A percentile compares a stretch with the other conserved stretches of the same genome.
These are phyloP conservation scores for Didymella keratinophila DNA, from an alignment of 2,329 filamentous ascomycete species.

Conservation along the genomic window DNA sequence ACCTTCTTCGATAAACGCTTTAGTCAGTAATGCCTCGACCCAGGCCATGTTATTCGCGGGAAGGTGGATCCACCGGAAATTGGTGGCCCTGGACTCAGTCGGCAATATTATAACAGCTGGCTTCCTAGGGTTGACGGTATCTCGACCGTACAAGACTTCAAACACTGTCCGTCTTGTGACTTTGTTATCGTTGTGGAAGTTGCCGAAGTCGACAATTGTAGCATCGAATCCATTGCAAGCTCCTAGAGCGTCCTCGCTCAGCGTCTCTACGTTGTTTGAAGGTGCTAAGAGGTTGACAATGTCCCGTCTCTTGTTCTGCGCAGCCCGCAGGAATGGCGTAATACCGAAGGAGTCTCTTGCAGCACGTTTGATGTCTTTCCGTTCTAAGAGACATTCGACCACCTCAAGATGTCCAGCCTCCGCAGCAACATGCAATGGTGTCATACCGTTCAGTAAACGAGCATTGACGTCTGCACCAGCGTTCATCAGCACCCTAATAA, in stretches of 20 bases:
- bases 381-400: conserved; percentile 48
- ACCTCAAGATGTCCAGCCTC: conserved; percentile 46
- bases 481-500: conserved; percentile 41
- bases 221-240: conserved; percentile 51
- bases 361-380: conserved; percentile 47
- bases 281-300: conserved; percentile 54
- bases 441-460: conserved; percentile 46
- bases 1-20: conserved; percentile 69
- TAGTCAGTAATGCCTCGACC: conserved; percentile 70
- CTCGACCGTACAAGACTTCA: conserved; percentile 48
- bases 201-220: conserved; percentile 51
- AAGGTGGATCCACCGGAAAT: conserved; percentile 57
- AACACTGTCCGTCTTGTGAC: conserved; percentile 44
- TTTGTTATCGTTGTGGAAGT: conserved; percentile 48
- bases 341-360: conserved; percentile 55
- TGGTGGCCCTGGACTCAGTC: conserved; percentile 51
- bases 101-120: conserved; percentile 49
- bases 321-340: conserved; percentile 54
- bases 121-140: conserved; percentile 44
- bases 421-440: conserved; percentile 50
- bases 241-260: conserved; percentile 45
- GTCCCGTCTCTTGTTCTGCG: conserved; percentile 50
- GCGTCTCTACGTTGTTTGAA: conserved; percentile 49
- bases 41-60: conserved; percentile 64
- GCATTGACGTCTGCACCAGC: conserved; percentile 47